Evolutionary conservation across 2,329 filamentous ascomycete species (phyloP).

Genomic region (Aspergillus clavatus): DNA sequence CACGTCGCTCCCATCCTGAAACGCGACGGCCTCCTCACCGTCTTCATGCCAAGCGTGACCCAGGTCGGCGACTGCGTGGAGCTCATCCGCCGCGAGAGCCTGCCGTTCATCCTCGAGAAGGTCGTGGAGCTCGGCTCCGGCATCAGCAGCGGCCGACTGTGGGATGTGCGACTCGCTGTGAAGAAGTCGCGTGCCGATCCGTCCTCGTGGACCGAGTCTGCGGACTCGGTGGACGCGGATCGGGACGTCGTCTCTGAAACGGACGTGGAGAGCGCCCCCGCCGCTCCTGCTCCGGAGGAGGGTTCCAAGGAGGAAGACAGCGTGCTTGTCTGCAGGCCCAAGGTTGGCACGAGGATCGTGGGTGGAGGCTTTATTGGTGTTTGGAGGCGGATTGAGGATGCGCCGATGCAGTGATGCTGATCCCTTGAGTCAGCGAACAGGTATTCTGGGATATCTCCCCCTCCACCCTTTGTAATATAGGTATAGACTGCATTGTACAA

Average conservation of each 20-base stretch:
- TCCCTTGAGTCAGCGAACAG: not conserved
- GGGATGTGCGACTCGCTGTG: slow-evolving; percentile 43
- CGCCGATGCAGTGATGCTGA: slow-evolving; percentile 7
- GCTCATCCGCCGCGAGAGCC: slow-evolving; percentile 47
- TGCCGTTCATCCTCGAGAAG: slow-evolving; percentile 50
- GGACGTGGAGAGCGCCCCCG: slow-evolving; percentile 10
- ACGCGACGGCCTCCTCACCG: slow-evolving; percentile 59
- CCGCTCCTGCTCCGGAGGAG: slow-evolving; percentile 11
- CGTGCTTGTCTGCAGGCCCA: slow-evolving; percentile 51
- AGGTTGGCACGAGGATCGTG: slow-evolving; percentile 43
- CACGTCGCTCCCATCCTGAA: slow-evolving; percentile 52
- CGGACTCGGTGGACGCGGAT: slow-evolving; percentile 13
- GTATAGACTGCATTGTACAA: not conserved
- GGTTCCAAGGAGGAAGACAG: slow-evolving; percentile 27
- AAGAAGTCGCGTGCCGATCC: slow-evolving; percentile 35
- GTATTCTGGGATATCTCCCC: slow-evolving; percentile 3
- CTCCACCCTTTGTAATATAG: slow-evolving; percentile 2
- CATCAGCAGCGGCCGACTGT: slow-evolving; percentile 43
- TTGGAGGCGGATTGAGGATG: slow-evolving; percentile 42
- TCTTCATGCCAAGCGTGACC: slow-evolving; percentile 74
- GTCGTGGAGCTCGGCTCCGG: slow-evolving; percentile 44
- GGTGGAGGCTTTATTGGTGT: slow-evolving; percentile 51
- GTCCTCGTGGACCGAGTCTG: slow-evolving; percentile 23
- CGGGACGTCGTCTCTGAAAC: slow-evolving; percentile 9
- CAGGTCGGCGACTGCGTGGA: slow-evolving; percentile 65